Evolutionary conservation across 176 grass and related monocot genomes (phyloP), one percentile per base, ranked within the genome.

Genomic region (Cenchrus purpureus): DNA sequence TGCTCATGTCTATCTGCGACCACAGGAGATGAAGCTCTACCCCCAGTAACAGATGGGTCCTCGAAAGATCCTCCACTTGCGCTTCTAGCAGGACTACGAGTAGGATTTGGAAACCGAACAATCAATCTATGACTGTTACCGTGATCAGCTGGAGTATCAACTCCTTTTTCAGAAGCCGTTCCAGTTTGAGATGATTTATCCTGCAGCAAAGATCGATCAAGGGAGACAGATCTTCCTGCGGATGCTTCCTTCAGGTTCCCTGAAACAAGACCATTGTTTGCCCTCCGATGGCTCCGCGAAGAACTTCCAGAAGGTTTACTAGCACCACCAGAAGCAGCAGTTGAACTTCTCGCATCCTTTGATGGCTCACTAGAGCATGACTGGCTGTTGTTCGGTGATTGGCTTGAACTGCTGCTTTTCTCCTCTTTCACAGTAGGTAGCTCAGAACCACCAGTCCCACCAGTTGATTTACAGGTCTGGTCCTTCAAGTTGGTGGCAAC

Each of bases 321-420:
- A 81, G 85, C 80, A 84, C 88, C 84, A 22, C 89, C 86, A 68
- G 97, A 99, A 54, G 86, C 93, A 83, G 93, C 90, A 77, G 86
- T 99, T 72, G 97, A 99, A 87, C 91, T 96, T 78, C 83, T 92
- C 11, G 93, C 84, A 17, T 95, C 97, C 78, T 98, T 95, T n/a
- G 83, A 86, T 78, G 88, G 93, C 86, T 98, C 93, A 42, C 93
- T 92, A 29, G 93, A 95, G 37, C 89, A 94, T 32, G 97, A 95
- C 43, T 98, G 97, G 52, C 93, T 98, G 65, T 98, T 95, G 66
- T 95, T 95, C 66, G 81, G 89, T 11, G 93, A 99, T 53, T 99
- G 97, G 83, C 93, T 94, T 7, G 93, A 99, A 65, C 90, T 96
- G 52, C 84, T 96, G 76, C 91, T 98, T 91, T 94, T 99, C 84